Conservation (phyloP, 768 basidiomycete species). For the Lentinula edodes region DNA sequence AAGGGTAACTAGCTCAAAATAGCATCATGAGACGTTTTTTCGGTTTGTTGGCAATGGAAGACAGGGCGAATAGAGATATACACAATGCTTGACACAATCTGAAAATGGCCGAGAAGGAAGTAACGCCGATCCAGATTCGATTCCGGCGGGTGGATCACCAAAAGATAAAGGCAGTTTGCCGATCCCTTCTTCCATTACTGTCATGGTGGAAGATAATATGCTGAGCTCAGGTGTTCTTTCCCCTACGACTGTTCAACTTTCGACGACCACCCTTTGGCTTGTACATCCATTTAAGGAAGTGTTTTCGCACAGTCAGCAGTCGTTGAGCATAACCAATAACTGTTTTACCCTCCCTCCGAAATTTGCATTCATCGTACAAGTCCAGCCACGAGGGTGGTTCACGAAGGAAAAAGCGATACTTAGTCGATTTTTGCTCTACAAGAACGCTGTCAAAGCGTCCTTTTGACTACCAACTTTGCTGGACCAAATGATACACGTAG, state of each 20-base stretch:
- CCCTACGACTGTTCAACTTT: neutral
- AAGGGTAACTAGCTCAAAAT: neutral
- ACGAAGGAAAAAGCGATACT: neutral
- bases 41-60: neutral
- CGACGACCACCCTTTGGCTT: neutral
- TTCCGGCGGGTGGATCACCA: constrained; percentile 3
- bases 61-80: neutral
- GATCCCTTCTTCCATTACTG: neutral
- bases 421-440: neutral
- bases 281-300: neutral
- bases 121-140: constrained; percentile 6
- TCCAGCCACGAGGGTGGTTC: neutral
- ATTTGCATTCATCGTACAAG: neutral
- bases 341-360: neutral
- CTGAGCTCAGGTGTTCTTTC: neutral
- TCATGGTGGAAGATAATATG: neutral
- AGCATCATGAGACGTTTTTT: constrained; percentile 3
- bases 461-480: neutral
- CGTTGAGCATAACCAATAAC: neutral
- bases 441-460: neutral
- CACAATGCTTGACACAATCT: constrained; percentile 1
- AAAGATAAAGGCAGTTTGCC: neutral
- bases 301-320: neutral
- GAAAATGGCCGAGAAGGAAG: constrained; percentile 6
- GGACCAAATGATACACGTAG: constrained; percentile 3